Evolutionary conservation across 2,329 filamentous ascomycete species (phyloP).

Genomic region (Pezicula rhizophila): DNA sequence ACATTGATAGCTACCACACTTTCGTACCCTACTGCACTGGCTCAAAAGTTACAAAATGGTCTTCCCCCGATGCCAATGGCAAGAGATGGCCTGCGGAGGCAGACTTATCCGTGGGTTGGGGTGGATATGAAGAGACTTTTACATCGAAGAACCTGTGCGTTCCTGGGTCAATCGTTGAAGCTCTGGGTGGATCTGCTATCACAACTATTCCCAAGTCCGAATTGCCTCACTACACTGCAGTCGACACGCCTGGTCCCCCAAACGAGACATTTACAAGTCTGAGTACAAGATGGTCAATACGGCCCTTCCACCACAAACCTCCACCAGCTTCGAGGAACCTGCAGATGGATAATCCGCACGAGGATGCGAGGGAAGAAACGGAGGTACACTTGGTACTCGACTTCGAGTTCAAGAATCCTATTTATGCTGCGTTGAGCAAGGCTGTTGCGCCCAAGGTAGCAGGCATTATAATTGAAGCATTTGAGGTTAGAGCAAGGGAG

Average conservation of each 20-base stretch:
- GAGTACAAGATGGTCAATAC: conserved; percentile 63
- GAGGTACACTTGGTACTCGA: conserved; percentile 71
- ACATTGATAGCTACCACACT: conserved; percentile 73
- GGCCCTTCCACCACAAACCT: conserved; percentile 41
- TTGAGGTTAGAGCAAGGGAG: conserved; percentile 71
- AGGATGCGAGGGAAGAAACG: conserved; percentile 44
- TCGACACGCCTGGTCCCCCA: conserved; percentile 32
- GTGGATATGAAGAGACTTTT: conserved; percentile 77
- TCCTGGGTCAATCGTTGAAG: conserved; percentile 67
- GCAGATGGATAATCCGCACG: conserved; percentile 21
- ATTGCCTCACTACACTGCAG: conserved; percentile 34
- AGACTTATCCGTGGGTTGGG: conserved; percentile 79
- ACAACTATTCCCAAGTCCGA: conserved; percentile 35
- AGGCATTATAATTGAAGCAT: conserved; percentile 84
- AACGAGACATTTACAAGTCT: conserved; percentile 60
- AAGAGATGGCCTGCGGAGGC: conserved; percentile 65
- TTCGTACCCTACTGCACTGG: conserved; percentile 90
- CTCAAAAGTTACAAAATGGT: conserved; percentile 73
- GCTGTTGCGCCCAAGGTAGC: conserved; percentile 81
- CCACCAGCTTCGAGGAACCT: conserved; percentile 30
- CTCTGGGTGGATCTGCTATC: conserved; percentile 56
- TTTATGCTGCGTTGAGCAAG: conserved; percentile 76
- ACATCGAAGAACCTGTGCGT: conserved; percentile 74
- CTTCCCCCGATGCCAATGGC: conserved; percentile 40
- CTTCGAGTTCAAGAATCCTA: conserved; percentile 82